A percentile compares a stretch with the other conserved stretches of the same genome.
phyloP scores from a whole-genome alignment of 768 basidiomycete genomes.

The Tylopilus felleus region DNA sequence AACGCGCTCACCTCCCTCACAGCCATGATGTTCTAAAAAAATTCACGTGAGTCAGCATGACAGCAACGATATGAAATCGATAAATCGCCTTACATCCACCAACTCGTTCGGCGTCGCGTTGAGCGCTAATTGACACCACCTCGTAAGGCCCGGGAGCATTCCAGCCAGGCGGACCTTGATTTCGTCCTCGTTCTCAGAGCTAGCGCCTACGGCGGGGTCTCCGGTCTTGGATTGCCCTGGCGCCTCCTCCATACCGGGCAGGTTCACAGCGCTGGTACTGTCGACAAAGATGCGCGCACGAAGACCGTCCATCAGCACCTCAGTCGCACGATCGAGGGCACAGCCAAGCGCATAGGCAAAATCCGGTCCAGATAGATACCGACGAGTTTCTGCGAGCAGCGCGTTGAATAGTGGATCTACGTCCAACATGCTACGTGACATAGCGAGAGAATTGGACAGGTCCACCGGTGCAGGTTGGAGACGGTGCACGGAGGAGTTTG shows the following conservation, averaged over 20 bases:
- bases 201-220: conserved; percentile 12
- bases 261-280: conserved; percentile 11
- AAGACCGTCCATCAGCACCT: conserved; percentile 60
- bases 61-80: not conserved
- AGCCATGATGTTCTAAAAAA: conserved; percentile 52
- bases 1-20: conserved; percentile 63
- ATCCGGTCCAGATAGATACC: conserved; percentile 61
- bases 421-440: conserved; percentile 5
- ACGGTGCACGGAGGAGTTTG: conserved; percentile 23
- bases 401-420: conserved; percentile 45
- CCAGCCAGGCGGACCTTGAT: conserved; percentile 69
- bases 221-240: conserved; percentile 10
- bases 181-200: conserved; percentile 29
- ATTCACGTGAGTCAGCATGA: conserved; percentile 1
- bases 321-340: conserved; percentile 69
- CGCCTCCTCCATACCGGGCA: conserved; percentile 9
- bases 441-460: not conserved
- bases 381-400: conserved; percentile 68
- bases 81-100: conserved; percentile 62
- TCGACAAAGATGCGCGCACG: conserved; percentile 60
- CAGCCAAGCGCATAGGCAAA: conserved; percentile 68
- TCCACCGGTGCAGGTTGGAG: not conserved
- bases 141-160: conserved; percentile 73
- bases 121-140: conserved; percentile 72
- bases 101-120: conserved; percentile 74